Percentiles rank a stretch among this genome's conserved stretches.
These are phyloP conservation scores for Alternaria gaisen DNA, from an alignment of 2,329 filamentous ascomycete species.

Conservation along the genomic window DNA sequence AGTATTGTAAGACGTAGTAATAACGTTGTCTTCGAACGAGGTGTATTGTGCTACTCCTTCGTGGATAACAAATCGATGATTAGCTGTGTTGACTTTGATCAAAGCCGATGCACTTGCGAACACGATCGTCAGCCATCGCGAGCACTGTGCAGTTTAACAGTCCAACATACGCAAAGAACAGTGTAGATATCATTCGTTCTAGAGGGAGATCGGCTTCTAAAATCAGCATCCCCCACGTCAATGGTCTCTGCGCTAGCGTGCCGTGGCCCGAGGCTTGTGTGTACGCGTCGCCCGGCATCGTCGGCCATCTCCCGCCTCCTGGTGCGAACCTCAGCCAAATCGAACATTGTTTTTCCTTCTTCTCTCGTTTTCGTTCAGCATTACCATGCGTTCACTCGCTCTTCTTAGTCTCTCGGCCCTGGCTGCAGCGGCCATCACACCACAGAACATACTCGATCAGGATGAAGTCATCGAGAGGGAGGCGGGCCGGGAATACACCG, in stretches of 20 bases:
- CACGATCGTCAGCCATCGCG: not conserved
- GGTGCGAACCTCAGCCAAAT: not conserved
- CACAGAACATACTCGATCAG: not conserved
- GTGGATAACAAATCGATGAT: not conserved
- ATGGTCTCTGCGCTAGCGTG: slow-evolving; percentile 25
- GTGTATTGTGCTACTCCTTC: not conserved
- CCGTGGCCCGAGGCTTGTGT: slow-evolving; percentile 18
- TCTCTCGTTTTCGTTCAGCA: not conserved
- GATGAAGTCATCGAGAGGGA: slow-evolving; percentile 14
- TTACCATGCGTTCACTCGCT: slow-evolving; percentile 26
- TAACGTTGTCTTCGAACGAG: not conserved
- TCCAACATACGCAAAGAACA: too few species aligned
- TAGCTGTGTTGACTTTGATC: not conserved
- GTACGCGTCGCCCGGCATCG: slow-evolving; percentile 13
- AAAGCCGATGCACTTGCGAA: not conserved
- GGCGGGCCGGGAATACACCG: slow-evolving; percentile 34
- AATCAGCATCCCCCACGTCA: slow-evolving; percentile 3
- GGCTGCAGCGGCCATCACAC: slow-evolving; percentile 11
- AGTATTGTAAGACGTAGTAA: not conserved
- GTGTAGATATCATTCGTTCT: not conserved
- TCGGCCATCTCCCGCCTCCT: slow-evolving; percentile 7
- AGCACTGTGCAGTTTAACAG: too few species aligned
- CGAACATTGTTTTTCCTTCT: slow-evolving; percentile 10
- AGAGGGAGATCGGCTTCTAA: not conserved
- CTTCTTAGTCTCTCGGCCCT: slow-evolving; percentile 17